Base-by-base conservation (phyloP, 495 filamentous ascomycete species). In the Penicillium alfredii region DNA sequence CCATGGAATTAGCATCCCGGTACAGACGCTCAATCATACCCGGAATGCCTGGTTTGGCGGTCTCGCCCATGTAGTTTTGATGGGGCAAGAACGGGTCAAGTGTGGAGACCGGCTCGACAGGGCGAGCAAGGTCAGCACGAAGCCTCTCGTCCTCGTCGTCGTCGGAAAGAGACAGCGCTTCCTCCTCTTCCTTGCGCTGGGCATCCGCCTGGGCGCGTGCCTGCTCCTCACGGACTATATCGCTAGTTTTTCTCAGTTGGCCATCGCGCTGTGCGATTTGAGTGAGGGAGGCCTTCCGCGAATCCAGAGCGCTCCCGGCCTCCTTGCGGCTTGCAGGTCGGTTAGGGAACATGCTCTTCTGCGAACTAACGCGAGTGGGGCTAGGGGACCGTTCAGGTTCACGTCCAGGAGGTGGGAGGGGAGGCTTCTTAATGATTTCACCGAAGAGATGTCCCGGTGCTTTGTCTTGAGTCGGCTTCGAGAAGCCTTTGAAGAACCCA, bases 1-100 rank as follows among this genome's bases (percentile, higher is more conserved):
- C 75, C 92, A 97, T 99, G 8, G 83, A 84, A 57, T 97, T 97
- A 49, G 95, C 86, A 45, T 96, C 93, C 9, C 86, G 74, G 61
- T 89, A 97, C 1, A 96, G 66, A 15, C 79, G 72, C 56, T 97
- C 93, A 38, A 93, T 83, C 60, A 87, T 80, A 22, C 81, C 78
- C 12, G 84, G 74, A 44, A 88, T 71, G 15, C 77, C 80, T 22
- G 75, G 72, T 39, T 76, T 74, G 17, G 53, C 54, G 0, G 69
- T 66, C n/a, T 67, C 55, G 3, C 72, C 73, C 33, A 71, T 68
- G 58, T 89, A 84, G 47, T 86, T 77, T 25, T 86, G 76, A 47
- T 73, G 80, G 12, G 74, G 78, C 11, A 92, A 60, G 54, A 93
- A 82, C 6, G 68, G 59, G 40, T 78, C 76, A 6, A 83, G 58